Percentiles rank a stretch among this genome's conserved stretches.
These are phyloP conservation scores for Epichloe gansuensis DNA, from an alignment of 2,329 filamentous ascomycete genomes.

Conservation along the genomic window DNA sequence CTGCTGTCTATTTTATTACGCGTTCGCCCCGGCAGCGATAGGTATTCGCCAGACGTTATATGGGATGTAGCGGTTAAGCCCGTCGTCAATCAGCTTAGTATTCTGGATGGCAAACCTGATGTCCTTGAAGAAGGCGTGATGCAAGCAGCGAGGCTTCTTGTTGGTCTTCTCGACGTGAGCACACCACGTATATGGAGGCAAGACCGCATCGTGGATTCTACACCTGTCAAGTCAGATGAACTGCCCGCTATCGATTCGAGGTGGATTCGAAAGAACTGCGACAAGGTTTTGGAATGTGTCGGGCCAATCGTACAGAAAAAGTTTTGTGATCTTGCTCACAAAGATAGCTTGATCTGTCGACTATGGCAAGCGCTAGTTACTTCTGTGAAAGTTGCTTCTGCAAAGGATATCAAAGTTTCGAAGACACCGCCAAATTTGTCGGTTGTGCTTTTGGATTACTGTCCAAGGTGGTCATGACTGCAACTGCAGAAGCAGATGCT, in stretches of 20 bases:
- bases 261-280: slow-evolving; percentile 69
- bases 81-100: slow-evolving; percentile 47
- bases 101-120: slow-evolving; percentile 21
- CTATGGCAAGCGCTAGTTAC: slow-evolving; percentile 52
- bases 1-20: slow-evolving; percentile 73
- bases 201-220: slow-evolving; percentile 51
- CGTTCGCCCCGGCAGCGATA: slow-evolving; percentile 55
- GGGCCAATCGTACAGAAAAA: slow-evolving; percentile 47
- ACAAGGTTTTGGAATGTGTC: slow-evolving; percentile 51
- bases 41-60: slow-evolving; percentile 55
- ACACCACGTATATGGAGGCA: slow-evolving; percentile 58
- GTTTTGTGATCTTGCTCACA: slow-evolving; percentile 49
- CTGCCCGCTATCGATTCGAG: slow-evolving; percentile 73
- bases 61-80: slow-evolving; percentile 67
- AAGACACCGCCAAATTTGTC: slow-evolving; percentile 71
- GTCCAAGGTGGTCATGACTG: slow-evolving; percentile 34
- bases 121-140: slow-evolving; percentile 38
- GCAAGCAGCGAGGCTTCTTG: slow-evolving; percentile 56
- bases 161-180: slow-evolving; percentile 53
- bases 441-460: slow-evolving; percentile 59
- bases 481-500: not conserved
- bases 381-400: slow-evolving; percentile 54
- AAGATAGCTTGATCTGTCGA: slow-evolving; percentile 37
- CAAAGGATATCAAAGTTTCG: slow-evolving; percentile 80
- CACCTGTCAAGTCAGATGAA: slow-evolving; percentile 54